These are phyloP conservation scores for Jatropha podagrica DNA, from an alignment of 441 rosid genomes.

Conservation along the genomic window DNA sequence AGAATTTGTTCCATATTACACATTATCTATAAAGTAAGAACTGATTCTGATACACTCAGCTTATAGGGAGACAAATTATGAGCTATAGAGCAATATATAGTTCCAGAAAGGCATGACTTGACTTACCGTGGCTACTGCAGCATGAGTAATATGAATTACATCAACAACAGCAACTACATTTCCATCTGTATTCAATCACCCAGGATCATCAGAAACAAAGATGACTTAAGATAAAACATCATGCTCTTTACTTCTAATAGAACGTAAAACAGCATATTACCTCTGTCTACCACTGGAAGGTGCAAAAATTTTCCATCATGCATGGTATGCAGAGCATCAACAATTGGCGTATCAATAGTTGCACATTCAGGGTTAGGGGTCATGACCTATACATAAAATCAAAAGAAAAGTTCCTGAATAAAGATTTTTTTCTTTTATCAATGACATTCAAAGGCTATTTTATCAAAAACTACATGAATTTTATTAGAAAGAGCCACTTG, in stretches of 20 bases:
- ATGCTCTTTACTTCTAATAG: constrained; percentile 2
- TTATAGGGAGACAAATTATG: not conserved
- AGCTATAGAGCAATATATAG: constrained; percentile 6
- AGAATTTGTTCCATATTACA: not conserved
- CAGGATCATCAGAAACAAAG: constrained; percentile 30
- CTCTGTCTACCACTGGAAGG: constrained; percentile 87
- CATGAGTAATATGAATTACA: constrained; percentile 84
- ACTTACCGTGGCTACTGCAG: constrained; percentile 95
- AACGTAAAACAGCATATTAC: constrained; percentile 31
- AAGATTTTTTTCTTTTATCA: constrained; percentile 8
- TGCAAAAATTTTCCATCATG: constrained; percentile 96
- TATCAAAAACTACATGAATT: not conserved
- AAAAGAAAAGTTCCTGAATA: constrained; percentile 16
- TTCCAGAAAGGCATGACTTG: constrained; percentile 17
- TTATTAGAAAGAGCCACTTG: not conserved
- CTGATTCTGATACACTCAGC: not conserved
- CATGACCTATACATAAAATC: constrained; percentile 64
- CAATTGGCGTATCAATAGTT: constrained; percentile 78
- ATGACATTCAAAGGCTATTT: not conserved
- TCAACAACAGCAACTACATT: constrained; percentile 78
- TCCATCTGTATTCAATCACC: constrained; percentile 59
- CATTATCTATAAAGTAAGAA: not conserved
- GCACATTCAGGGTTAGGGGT: constrained; percentile 96
- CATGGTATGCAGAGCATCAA: constrained; percentile 92
- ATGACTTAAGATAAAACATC: constrained; percentile 12